These are phyloP conservation scores for Colletotrichum ledebouriae DNA, from an alignment of 2,329 filamentous ascomycete species.

Conservation along the genomic window DNA sequence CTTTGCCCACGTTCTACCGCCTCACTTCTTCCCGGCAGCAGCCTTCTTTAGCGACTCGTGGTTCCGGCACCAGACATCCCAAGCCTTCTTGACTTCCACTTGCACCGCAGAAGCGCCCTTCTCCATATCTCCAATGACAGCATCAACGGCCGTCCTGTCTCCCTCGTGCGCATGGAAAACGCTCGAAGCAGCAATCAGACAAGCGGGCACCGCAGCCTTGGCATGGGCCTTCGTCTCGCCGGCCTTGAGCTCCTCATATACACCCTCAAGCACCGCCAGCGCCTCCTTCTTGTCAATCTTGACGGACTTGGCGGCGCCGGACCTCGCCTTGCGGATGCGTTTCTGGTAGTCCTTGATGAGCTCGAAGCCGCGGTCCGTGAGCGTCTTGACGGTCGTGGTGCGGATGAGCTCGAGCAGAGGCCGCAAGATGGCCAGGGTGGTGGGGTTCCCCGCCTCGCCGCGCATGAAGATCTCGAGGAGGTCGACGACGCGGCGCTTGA, in stretches of 20 bases:
- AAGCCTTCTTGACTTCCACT: conserved; percentile 36
- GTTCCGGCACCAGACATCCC: conserved; percentile 42
- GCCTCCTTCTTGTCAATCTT: conserved; percentile 55
- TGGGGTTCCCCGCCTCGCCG: conserved; percentile 76
- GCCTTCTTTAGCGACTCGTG: conserved; percentile 39
- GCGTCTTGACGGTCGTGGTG: conserved; percentile 80
- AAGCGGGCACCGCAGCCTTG: conserved; percentile 80
- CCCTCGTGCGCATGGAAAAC: conserved; percentile 68
- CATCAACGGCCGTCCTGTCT: conserved; percentile 67
- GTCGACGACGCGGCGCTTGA: conserved; percentile 94
- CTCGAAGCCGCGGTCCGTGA: conserved; percentile 79
- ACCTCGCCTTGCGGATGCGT: conserved; percentile 69
- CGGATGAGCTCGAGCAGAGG: conserved; percentile 83
- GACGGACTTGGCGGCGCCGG: conserved; percentile 53
- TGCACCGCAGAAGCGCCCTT: conserved; percentile 47
- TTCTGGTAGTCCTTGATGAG: conserved; percentile 81
- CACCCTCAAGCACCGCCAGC: conserved; percentile 70
- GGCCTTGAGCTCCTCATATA: conserved; percentile 77
- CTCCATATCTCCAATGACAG: conserved; percentile 75
- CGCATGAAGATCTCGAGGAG: conserved; percentile 88
- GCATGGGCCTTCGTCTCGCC: conserved; percentile 78
- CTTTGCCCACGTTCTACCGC: background rate
- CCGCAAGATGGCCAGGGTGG: conserved; percentile 78
- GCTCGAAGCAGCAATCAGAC: conserved; percentile 74
- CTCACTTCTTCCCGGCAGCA: conserved; percentile 16